phyloP scores from a whole-genome alignment of 1,284 basidiomycete genomes.

The Microbotryomycetes sp. region DNA sequence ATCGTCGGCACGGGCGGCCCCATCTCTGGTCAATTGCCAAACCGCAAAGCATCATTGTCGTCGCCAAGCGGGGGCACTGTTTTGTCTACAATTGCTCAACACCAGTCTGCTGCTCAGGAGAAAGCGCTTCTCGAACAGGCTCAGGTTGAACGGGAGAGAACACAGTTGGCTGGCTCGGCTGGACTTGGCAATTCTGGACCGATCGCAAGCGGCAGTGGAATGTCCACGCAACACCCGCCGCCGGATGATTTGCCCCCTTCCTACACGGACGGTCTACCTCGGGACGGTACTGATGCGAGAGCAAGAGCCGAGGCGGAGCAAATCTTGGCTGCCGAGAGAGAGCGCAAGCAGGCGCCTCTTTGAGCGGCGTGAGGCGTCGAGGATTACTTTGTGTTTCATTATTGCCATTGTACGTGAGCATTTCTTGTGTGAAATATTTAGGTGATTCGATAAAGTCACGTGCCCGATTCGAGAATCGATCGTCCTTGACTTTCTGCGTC shows the following conservation, averaged over 20 bases:
- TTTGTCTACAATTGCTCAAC: not conserved
- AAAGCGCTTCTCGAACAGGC: not conserved
- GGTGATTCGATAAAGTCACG: not conserved
- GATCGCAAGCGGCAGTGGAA: not conserved
- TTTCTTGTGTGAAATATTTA: too few species aligned
- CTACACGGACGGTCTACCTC: slow-evolving; percentile 6
- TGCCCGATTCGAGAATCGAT: not conserved
- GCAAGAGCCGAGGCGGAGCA: slow-evolving; percentile 12
- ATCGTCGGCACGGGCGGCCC: slow-evolving; percentile 32
- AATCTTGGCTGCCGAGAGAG: slow-evolving; percentile 20
- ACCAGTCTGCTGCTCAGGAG: not conserved
- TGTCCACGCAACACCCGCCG: too few species aligned
- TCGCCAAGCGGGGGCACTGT: not conserved
- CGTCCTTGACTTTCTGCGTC: not conserved
- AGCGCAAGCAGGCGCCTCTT: slow-evolving; percentile 4
- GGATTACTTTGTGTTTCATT: too few species aligned
- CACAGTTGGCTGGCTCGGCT: not conserved
- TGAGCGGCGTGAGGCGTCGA: too few species aligned
- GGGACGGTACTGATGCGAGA: slow-evolving; percentile 9
- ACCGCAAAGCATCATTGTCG: not conserved
- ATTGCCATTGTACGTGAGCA: too few species aligned
- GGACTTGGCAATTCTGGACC: slow-evolving; percentile 4
- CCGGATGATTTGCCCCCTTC: slow-evolving; percentile 3
- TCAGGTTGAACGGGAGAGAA: not conserved
- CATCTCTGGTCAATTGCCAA: slow-evolving; percentile 10